These are phyloP conservation scores for Pythium volutum DNA, from an alignment of 352 stramenopile genomes.

Conservation along the genomic window DNA sequence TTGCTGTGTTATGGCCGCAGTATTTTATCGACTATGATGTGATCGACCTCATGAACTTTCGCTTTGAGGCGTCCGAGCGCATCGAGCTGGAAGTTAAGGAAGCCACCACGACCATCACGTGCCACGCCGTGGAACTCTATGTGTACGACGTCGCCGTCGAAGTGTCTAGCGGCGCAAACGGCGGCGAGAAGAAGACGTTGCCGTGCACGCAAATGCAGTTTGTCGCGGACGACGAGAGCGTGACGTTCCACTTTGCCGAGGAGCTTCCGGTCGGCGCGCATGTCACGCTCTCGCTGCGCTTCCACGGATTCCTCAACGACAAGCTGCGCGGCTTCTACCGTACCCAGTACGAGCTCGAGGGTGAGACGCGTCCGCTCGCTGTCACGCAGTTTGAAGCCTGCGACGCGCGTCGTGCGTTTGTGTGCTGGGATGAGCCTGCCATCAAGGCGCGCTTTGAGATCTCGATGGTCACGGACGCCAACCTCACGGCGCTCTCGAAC, in stretches of 20 bases:
- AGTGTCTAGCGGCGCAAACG: conserved; percentile 24
- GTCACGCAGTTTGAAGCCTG: conserved; percentile 84
- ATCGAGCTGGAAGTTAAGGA: conserved; percentile 54
- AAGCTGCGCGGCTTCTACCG: conserved; percentile 97
- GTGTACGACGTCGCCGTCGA: conserved; percentile 67
- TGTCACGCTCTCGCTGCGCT: conserved; percentile 48
- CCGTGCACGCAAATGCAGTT: conserved; percentile 49
- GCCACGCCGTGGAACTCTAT: conserved; percentile 94
- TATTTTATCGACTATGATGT: conserved; percentile 76
- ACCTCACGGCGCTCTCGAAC: conserved; percentile 94
- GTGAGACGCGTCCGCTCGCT: conserved; percentile 91
- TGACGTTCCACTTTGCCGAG: conserved; percentile 59
- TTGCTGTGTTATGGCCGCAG: conserved; percentile 16
- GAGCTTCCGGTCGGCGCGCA: conserved; percentile 29
- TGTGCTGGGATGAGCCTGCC: conserved; percentile 97
- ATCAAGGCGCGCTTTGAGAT: conserved; percentile 95
- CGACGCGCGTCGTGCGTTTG: conserved; percentile 93
- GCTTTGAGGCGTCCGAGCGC: conserved; percentile 71
- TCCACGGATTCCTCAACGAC: conserved; percentile 85
- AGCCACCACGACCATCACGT: conserved; percentile 73
- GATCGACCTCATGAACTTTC: conserved; percentile 74
- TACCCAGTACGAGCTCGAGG: conserved; percentile 90
- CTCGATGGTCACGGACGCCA: conserved; percentile 88
- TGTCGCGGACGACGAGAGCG: conserved; percentile 46
- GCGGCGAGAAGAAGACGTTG: conserved; percentile 31